Base-by-base conservation (phyloP, 2,329 filamentous ascomycete species). In the Ophiostoma populinum region DNA sequence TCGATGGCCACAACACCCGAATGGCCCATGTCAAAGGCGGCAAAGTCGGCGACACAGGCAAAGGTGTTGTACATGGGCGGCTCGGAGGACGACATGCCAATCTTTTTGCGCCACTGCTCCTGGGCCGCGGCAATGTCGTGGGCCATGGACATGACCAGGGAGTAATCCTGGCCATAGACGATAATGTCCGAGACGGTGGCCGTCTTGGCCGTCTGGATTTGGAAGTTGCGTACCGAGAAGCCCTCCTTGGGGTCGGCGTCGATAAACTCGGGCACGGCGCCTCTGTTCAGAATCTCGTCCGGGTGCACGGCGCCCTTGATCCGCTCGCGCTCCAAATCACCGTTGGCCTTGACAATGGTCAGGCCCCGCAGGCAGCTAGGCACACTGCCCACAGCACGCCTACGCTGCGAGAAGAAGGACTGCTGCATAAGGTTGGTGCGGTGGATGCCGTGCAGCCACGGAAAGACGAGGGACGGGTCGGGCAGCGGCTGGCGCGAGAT, bases 191-290 rank as follows among this genome's bases (percentile, higher is more conserved):
- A 94, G 7, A 90, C 70, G 44, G 80, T 72, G 36, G 86, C 86
- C 44, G 81, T 62, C 54, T 98, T 98, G 39, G 80, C 80, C 0
- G 81, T 70, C 54, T 98, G 90, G 25, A 95, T 95, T 47, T 95
- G 87, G 51, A 98, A 98, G 53, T 95, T 95, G 30, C 90, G 74
- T 28, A 95, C 86, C 5, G 83, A 93, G 51, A 95, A 95, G 7
- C 90, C 90, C 44, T 92, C 81, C 37, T 62, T 69, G 2, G 90
- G 90, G 49, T 98, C 90, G 26, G 77, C 68, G 28, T 92, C 81
- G 41, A 85, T 59, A 49, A 98, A 93, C 16, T 74, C 65, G 29
- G 67, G 56, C 12, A 57, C 55, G 3, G 49, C 50, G 3, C 54
- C 52, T 0, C 60, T 46, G 24, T 72, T 65, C 38, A 95, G 55